phyloP scores from a whole-genome alignment of 2,329 filamentous ascomycete genomes.

The Domatiomyces globalis region DNA sequence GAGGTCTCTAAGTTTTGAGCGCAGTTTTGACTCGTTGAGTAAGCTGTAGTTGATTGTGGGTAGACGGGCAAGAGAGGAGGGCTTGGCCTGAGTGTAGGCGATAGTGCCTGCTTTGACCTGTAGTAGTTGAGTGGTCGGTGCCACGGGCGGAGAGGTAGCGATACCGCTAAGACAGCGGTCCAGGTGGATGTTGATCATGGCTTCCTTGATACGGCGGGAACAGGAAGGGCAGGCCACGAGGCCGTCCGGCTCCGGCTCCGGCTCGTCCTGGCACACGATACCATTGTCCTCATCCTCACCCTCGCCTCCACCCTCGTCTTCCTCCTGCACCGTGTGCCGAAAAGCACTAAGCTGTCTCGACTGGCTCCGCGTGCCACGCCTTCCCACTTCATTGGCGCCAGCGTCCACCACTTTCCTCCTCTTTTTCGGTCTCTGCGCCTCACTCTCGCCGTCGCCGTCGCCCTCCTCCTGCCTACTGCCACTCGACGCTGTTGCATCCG shows the following conservation, averaged over 20 bases:
- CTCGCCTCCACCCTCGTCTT: conserved; percentile 19
- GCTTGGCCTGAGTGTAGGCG: conserved; percentile 12
- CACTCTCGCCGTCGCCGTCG: not conserved
- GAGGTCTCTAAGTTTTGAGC: conserved; percentile 67
- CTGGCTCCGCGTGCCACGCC: not conserved
- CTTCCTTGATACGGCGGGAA: conserved; percentile 60
- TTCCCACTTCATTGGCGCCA: not conserved
- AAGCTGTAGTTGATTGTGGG: conserved; percentile 76
- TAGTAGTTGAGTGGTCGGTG: conserved; percentile 6
- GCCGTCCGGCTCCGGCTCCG: conserved; percentile 39
- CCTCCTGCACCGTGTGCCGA: not conserved
- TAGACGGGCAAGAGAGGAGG: conserved; percentile 41
- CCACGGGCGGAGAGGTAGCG: not conserved
- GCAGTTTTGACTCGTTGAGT: conserved; percentile 62
- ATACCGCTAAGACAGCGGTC: conserved; percentile 44
- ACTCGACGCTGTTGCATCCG: not conserved
- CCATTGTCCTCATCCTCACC: conserved; percentile 30
- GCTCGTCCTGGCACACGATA: conserved; percentile 13
- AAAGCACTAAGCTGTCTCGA: not conserved
- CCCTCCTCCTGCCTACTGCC: not conserved
- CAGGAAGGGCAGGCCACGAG: conserved; percentile 78
- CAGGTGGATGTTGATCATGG: conserved; percentile 64
- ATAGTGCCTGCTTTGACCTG: conserved; percentile 7
- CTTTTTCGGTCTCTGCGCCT: not conserved
- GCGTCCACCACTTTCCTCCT: not conserved